These are phyloP conservation scores for Comarum palustre DNA, from an alignment of 306 rosid species.

Conservation along the genomic window DNA sequence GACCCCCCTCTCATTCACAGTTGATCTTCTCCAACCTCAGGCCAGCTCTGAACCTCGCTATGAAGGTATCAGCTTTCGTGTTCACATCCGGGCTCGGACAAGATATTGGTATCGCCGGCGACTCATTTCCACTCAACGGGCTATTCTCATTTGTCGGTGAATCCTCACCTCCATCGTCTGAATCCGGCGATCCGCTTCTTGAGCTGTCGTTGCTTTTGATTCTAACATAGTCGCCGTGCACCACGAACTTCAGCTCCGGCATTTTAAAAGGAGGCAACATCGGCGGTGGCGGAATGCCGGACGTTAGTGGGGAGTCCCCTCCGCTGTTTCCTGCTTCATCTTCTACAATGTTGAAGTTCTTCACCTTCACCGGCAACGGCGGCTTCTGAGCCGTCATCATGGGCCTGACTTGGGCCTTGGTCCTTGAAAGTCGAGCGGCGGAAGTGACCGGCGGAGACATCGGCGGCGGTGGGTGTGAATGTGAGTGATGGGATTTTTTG, in stretches of 20 bases:
- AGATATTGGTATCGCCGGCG: slow-evolving; percentile 30
- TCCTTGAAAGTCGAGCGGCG: neutral
- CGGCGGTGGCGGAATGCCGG: slow-evolving; percentile 59
- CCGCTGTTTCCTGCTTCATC: slow-evolving; percentile 32
- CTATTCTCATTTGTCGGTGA: slow-evolving; percentile 29
- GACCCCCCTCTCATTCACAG: slow-evolving; percentile 47
- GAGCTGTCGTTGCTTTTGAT: slow-evolving; percentile 59
- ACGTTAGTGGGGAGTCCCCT: slow-evolving; percentile 51
- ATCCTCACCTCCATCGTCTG: slow-evolving; percentile 46
- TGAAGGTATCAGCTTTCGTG: slow-evolving; percentile 75
- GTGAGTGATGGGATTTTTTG: slow-evolving; percentile 32
- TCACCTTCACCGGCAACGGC: slow-evolving; percentile 28
- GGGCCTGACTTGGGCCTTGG: slow-evolving; percentile 37
- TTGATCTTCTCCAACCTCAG: slow-evolving; percentile 71
- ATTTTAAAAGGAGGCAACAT: slow-evolving; percentile 62
- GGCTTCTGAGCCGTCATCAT: slow-evolving; percentile 25
- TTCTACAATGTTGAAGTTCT: slow-evolving; percentile 23
- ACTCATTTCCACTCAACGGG: slow-evolving; percentile 23
- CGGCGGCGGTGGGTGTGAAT: slow-evolving; percentile 17
- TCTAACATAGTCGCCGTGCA: slow-evolving; percentile 70
- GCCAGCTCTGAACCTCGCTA: slow-evolving; percentile 65
- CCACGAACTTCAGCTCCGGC: slow-evolving; percentile 45
- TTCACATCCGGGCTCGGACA: slow-evolving; percentile 77
- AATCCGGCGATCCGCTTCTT: slow-evolving; percentile 54
- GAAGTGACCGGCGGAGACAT: neutral